Evolutionary conservation across 345 rosid genomes (phyloP).

Genomic region (Hypericum androsaemum): DNA sequence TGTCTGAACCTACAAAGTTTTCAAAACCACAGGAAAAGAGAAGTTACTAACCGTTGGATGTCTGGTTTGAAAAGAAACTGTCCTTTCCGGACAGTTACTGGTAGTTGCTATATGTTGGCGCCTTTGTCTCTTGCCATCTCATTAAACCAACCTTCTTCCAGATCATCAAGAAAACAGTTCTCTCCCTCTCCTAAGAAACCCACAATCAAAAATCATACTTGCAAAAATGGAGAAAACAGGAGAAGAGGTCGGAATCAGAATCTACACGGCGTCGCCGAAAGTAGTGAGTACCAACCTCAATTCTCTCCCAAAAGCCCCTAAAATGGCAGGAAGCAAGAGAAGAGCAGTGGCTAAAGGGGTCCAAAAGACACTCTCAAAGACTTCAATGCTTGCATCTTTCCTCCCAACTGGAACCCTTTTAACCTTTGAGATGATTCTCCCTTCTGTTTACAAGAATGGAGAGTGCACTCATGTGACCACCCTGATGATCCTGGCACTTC

Average conservation of each 20-base stretch:
- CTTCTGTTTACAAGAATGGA: conserved; percentile 46
- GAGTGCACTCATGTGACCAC: conserved; percentile 47
- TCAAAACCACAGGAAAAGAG: too few species aligned
- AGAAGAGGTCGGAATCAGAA: conserved; percentile 43
- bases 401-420: conserved; percentile 74
- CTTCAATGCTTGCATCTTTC: conserved; percentile 58
- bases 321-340: conserved; percentile 30
- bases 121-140: too few species aligned
- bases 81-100: too few species aligned
- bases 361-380: conserved; percentile 61
- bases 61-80: too few species aligned
- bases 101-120: too few species aligned
- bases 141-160: too few species aligned
- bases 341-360: conserved; percentile 60
- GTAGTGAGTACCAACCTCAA: background rate
- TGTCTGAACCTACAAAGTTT: too few species aligned
- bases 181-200: too few species aligned
- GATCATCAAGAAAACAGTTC: too few species aligned
- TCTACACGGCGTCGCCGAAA: conserved; percentile 43
- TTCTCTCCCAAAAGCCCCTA: conserved; percentile 4
- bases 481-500: conserved; percentile 44
- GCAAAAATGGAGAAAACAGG: conserved; percentile 42
- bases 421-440: conserved; percentile 74
- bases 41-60: too few species aligned
- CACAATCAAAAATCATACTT: background rate